Evolutionary conservation across 106 monocot genomes (phyloP).

Genomic region (Allium cepa): DNA sequence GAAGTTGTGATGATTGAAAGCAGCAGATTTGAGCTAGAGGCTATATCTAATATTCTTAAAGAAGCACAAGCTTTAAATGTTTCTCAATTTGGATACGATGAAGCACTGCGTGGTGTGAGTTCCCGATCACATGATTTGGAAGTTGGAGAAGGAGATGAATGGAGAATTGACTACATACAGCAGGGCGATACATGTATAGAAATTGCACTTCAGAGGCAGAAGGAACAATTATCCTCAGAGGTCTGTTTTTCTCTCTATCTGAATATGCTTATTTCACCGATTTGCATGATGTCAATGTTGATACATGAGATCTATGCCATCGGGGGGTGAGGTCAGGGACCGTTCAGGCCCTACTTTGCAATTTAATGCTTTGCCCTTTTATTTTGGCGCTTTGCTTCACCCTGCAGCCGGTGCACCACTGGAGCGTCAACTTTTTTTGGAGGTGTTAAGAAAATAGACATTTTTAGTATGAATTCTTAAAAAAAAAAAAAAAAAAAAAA

Average conservation of each 20-base stretch:
- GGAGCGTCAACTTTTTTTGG: too few species aligned
- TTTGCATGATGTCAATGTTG: too few species aligned
- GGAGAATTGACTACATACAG: slow-evolving; percentile 50
- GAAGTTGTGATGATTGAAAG: slow-evolving; percentile 24
- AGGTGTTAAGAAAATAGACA: too few species aligned
- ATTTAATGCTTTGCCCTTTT: too few species aligned
- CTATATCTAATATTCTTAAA: slow-evolving; percentile 63
- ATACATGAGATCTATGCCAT: too few species aligned
- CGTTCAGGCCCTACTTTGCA: too few species aligned
- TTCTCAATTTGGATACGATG: slow-evolving; percentile 64
- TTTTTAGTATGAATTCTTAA: too few species aligned
- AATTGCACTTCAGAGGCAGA: slow-evolving; percentile 54
- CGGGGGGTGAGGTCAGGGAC: too few species aligned
- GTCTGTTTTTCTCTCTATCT: slow-evolving; percentile 16
- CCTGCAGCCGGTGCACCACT: too few species aligned
- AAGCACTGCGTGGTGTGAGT: slow-evolving; percentile 39
- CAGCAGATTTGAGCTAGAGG: slow-evolving; percentile 58
- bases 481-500: too few species aligned
- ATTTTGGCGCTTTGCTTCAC: too few species aligned
- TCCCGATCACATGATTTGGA: slow-evolving; percentile 64
- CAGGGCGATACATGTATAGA: slow-evolving; percentile 55
- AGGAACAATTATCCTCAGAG: slow-evolving; percentile 68
- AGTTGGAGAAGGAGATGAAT: slow-evolving; percentile 44
- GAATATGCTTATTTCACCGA: not conserved
- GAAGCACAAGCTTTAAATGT: slow-evolving; percentile 58